Evolutionary conservation across 2,329 filamentous ascomycete genomes (phyloP), one percentile per base, ranked within the genome.

Genomic region (Botrytis elliptica): DNA sequence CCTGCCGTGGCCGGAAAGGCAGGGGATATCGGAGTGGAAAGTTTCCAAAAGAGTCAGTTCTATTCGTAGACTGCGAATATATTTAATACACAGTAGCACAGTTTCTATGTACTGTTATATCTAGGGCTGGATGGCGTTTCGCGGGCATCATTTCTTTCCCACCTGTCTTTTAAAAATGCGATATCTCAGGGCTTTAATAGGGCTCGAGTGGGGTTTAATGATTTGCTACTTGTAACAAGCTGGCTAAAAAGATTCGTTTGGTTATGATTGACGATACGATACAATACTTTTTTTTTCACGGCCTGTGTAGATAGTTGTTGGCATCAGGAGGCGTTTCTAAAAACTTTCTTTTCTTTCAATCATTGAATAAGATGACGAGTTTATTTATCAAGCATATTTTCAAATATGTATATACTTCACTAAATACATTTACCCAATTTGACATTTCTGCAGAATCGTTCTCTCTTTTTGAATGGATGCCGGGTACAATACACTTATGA

Each of bases 41-140:
- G 89, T 79, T 92, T 93, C 81, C 90, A 92, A 81, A 91, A 91
- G 83, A 89, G 89, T 71, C 88, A 88, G 29, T 92, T 92, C 79
- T 90, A 91, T 82, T 90, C 89, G 71, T 90, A 83, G 85, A 71
- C 46, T 49, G 25, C 18, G 18, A 57, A 18, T 2, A 5, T 10
- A 22, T 57, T 57, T 42, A 57, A 68, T 42, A 40, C 42, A 33
- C 55, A 25, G 29, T n/a, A 68, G 25, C 22, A 57, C 36, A 14
- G 29, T 38, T 40, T 57, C 8, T 18, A 55, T 52, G 25, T 57
- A 68, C 66, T 42, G 38, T 57, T 42, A 16, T 29, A 42, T 68
- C 16, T 57, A 29, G 49, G 66, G 66, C 55, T 42, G 36, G n/a
- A 68, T 42, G 66, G 66, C 66, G 66, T 68, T 57, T 33, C 25